Conservation (phyloP, 2,329 filamentous ascomycete species). For the Diaporthe sp. region DNA sequence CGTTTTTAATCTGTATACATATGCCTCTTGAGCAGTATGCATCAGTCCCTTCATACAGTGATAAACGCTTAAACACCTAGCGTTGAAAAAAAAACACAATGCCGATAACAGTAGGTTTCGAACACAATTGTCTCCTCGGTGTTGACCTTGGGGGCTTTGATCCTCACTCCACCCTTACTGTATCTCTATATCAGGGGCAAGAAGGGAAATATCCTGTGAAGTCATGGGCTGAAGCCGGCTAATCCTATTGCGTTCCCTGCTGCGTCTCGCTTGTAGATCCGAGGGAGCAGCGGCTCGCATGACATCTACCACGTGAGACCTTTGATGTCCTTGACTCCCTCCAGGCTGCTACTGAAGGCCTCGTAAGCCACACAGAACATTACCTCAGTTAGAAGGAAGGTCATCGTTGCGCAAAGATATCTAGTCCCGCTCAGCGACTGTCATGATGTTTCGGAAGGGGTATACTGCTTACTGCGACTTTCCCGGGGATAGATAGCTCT, state of each 20-base stretch:
- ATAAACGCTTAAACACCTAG: no score
- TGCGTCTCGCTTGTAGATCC: slow-evolving; percentile 23
- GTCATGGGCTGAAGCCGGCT: neutral
- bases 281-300: slow-evolving; percentile 28
- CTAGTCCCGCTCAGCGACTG: neutral
- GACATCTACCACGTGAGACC: neutral
- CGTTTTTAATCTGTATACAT: no score
- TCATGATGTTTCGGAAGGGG: no score
- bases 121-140: no score
- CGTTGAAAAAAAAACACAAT: no score
- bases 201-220: no score
- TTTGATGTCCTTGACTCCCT: neutral
- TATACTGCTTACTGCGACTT: neutral
- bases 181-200: no score
- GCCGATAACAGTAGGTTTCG: no score
- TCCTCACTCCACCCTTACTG: no score
- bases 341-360: neutral
- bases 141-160: no score
- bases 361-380: slow-evolving; percentile 28
- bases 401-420: slow-evolving; percentile 26
- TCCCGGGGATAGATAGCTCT: neutral
- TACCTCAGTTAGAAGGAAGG: slow-evolving; percentile 5
- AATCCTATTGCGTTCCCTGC: slow-evolving; percentile 1
- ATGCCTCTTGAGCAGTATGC: no score
- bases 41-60: no score